phyloP scores from a whole-genome alignment of 768 basidiomycete species.

The Termitomyces bulborhizus region DNA sequence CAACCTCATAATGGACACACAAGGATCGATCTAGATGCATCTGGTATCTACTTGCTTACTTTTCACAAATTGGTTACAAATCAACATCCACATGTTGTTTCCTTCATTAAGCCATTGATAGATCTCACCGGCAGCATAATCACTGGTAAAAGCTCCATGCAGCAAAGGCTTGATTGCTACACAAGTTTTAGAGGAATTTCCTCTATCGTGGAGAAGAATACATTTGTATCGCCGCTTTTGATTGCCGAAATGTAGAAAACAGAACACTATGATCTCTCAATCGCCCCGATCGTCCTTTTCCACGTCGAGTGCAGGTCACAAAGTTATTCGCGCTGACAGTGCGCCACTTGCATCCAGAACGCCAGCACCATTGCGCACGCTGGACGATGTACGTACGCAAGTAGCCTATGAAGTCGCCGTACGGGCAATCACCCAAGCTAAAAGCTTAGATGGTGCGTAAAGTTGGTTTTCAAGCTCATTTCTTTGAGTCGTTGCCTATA shows the following conservation, averaged over 20 bases:
- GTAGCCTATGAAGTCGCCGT: slow-evolving; percentile 54
- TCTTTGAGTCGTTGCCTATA: not conserved
- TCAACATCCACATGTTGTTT: too few species aligned
- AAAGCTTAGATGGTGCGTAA: slow-evolving; percentile 37
- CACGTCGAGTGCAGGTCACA: not conserved
- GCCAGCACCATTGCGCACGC: slow-evolving; percentile 31
- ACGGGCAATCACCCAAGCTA: slow-evolving; percentile 43
- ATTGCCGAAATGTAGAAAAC: slow-evolving; percentile 1
- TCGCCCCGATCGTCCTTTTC: slow-evolving; percentile 5
- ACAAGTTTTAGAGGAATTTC: too few species aligned
- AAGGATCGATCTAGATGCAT: too few species aligned
- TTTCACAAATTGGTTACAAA: too few species aligned
- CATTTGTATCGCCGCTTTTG: slow-evolving; percentile 5
- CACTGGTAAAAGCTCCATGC: too few species aligned
- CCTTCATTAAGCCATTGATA: too few species aligned
- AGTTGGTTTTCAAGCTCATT: not conserved
- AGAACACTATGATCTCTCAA: slow-evolving; percentile 8
- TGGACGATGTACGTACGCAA: slow-evolving; percentile 56
- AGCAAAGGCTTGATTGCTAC: too few species aligned
- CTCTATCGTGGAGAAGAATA: too few species aligned
- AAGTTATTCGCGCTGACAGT: not conserved
- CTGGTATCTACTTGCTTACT: too few species aligned
- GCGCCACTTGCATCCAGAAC: not conserved
- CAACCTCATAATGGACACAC: not conserved
- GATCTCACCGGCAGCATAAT: too few species aligned